Conservation (phyloP, 441 rosid species). For the Sinapis alba region DNA sequence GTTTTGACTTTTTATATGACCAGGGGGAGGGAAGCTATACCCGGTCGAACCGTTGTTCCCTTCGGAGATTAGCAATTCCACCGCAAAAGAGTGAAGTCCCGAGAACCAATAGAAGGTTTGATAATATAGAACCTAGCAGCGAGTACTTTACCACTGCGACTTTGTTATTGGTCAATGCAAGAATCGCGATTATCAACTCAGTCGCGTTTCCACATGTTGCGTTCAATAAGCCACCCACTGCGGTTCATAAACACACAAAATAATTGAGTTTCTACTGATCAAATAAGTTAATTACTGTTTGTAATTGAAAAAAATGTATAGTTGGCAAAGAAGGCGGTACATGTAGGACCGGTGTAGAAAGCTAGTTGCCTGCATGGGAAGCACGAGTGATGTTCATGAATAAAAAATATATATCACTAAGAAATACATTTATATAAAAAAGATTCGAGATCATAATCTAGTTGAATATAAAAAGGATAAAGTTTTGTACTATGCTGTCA, state of each 20-base stretch:
- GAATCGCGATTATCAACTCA: constrained; percentile 61
- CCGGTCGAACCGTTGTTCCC: constrained; percentile 73
- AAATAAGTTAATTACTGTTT: neutral
- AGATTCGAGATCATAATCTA: constrained; percentile 1
- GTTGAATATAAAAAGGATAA: constrained; percentile 5
- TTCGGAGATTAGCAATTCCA: constrained; percentile 63
- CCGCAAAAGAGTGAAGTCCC: constrained; percentile 89
- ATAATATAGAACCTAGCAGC: constrained; percentile 75
- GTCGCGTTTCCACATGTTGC: constrained; percentile 79
- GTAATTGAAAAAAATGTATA: neutral
- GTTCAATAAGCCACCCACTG: constrained; percentile 65
- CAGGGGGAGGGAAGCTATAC: constrained; percentile 35
- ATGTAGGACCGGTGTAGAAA: constrained; percentile 68
- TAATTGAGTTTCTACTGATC: neutral
- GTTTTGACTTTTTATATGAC: neutral
- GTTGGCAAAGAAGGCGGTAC: constrained; percentile 43
- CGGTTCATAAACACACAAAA: constrained; percentile 23
- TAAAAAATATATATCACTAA: neutral
- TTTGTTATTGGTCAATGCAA: constrained; percentile 55
- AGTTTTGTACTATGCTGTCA: constrained; percentile 19
- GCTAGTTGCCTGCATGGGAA: constrained; percentile 56
- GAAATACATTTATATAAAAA: neutral
- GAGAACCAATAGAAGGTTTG: constrained; percentile 79
- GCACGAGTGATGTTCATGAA: constrained; percentile 17
- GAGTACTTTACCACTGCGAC: constrained; percentile 77